A percentile compares a stretch with the other conserved stretches of the same genome.
phyloP scores from a whole-genome alignment of 805 yeast species.

The Saturnispora besseyi region DNA sequence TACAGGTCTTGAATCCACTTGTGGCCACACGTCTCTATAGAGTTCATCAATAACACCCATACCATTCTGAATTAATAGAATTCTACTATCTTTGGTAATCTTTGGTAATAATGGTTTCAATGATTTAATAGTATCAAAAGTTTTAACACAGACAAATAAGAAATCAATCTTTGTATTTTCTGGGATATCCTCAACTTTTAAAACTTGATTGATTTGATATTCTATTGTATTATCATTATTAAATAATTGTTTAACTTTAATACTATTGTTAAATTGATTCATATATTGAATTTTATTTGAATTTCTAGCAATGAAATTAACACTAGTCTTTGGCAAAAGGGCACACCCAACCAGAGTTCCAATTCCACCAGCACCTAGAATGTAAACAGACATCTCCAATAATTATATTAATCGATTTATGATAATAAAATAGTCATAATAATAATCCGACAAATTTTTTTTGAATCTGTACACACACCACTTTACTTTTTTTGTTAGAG shows the following conservation, averaged over 20 bases:
- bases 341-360: constrained; percentile 25
- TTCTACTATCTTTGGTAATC: constrained; percentile 42
- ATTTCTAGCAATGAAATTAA: constrained; percentile 23
- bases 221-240: constrained; percentile 12
- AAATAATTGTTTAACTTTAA: constrained; percentile 21
- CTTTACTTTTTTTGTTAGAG: too few relatives aligned
- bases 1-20: constrained; percentile 37
- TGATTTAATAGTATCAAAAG: constrained; percentile 63
- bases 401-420: too few relatives aligned
- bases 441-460: background rate
- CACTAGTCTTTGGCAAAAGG: constrained; percentile 15
- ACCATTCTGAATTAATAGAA: constrained; percentile 77
- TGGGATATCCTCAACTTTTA: constrained; percentile 13
- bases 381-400: constrained; percentile 17
- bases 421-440: background rate
- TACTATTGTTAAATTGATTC: constrained; percentile 13
- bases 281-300: constrained; percentile 18
- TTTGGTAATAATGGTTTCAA: constrained; percentile 42
- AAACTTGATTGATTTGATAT: constrained; percentile 15
- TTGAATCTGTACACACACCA: background rate
- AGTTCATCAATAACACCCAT: constrained; percentile 60
- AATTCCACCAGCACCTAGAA: constrained; percentile 30
- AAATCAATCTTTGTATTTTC: constrained; percentile 17
- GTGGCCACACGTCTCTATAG: constrained; percentile 46
- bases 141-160: constrained; percentile 70